Percentiles rank a stretch among this genome's conserved stretches.
phyloP scores from a whole-genome alignment of 2,329 filamentous ascomycete species.

The Pyrenochaeta sp. region DNA sequence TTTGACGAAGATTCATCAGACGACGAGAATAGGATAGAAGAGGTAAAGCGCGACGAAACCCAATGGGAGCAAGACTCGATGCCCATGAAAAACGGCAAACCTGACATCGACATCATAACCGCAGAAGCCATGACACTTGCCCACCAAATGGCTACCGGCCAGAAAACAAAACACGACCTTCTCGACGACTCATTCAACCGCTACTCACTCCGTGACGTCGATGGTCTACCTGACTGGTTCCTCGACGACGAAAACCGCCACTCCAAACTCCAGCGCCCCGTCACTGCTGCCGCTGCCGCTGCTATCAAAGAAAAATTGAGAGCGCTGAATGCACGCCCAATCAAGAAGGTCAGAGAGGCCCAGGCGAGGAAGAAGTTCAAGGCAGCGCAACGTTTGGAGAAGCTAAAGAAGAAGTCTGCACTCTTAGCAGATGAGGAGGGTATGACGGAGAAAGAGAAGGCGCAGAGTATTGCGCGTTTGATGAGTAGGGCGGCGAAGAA shows the following conservation, averaged over 20 bases:
- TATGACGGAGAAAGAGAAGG: conserved; percentile 96
- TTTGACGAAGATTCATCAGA: conserved; percentile 49
- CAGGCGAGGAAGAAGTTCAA: conserved; percentile 98
- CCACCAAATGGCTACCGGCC: conserved; percentile 86
- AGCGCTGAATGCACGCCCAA: conserved; percentile 91
- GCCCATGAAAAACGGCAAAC: conserved; percentile 68
- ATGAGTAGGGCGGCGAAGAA: conserved; percentile 84
- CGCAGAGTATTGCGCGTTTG: conserved; percentile 80
- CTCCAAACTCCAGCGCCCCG: conserved; percentile 85
- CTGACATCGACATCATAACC: conserved; percentile 98
- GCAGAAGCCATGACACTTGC: conserved; percentile 98
- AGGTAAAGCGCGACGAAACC: conserved; percentile 65
- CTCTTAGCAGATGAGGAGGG: conserved; percentile 87
- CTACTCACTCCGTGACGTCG: conserved; percentile 86
- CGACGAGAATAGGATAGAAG: conserved; percentile 64
- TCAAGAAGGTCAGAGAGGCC: conserved; percentile 98
- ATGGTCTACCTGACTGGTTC: conserved; percentile 97
- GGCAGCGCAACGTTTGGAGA: conserved; percentile 88
- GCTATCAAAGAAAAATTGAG: conserved; percentile 96
- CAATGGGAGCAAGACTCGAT: conserved; percentile 74
- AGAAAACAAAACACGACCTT: conserved; percentile 80
- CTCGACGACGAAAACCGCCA: conserved; percentile 89
- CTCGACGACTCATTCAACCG: conserved; percentile 95
- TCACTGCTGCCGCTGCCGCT: conserved; percentile 84
- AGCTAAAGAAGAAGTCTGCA: conserved; percentile 96